Evolutionary conservation across 2,329 filamentous ascomycete genomes (phyloP).

Genomic region (Aspergillus melleus): DNA sequence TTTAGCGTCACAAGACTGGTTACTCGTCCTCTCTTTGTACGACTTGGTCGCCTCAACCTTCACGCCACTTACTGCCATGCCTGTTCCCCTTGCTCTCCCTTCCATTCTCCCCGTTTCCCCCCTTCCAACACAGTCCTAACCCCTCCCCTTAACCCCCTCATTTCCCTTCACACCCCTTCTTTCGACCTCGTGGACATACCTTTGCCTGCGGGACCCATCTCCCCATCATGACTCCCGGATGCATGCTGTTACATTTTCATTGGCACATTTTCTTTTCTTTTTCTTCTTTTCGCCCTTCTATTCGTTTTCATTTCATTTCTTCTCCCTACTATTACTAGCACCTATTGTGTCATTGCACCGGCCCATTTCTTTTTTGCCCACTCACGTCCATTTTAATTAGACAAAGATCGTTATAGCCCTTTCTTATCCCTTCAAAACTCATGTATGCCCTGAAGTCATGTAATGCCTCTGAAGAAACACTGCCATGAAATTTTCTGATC

Average conservation of each 20-base stretch:
- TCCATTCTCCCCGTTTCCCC: constrained; percentile 1
- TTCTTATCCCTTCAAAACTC: constrained; percentile 21
- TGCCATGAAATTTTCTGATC: constrained; percentile 31
- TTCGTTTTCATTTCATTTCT: constrained; percentile 3
- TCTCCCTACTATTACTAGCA: constrained; percentile 17
- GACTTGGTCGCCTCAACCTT: not conserved
- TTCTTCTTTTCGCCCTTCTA: not conserved
- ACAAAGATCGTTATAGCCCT: constrained; percentile 38
- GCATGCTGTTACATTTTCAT: constrained; percentile 18
- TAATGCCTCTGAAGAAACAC: constrained; percentile 36
- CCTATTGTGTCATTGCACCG: constrained; percentile 3
- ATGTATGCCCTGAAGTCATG: constrained; percentile 46
- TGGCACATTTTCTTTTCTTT: constrained; percentile 1
- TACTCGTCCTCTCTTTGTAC: not conserved
- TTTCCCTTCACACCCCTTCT: not conserved
- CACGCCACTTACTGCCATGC: constrained; percentile 5
- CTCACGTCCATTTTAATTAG: constrained; percentile 37
- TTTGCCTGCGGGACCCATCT: constrained; percentile 4
- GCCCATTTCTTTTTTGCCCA: constrained; percentile 8
- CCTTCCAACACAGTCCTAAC: not conserved
- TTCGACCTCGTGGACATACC: not conserved
- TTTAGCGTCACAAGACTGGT: constrained; percentile 1
- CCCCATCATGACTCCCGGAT: constrained; percentile 23
- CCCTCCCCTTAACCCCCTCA: not conserved
- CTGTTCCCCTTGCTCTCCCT: constrained; percentile 5